Conservation (phyloP, 2,329 filamentous ascomycete genomes). For the Chaetomiaceae sp. region DNA sequence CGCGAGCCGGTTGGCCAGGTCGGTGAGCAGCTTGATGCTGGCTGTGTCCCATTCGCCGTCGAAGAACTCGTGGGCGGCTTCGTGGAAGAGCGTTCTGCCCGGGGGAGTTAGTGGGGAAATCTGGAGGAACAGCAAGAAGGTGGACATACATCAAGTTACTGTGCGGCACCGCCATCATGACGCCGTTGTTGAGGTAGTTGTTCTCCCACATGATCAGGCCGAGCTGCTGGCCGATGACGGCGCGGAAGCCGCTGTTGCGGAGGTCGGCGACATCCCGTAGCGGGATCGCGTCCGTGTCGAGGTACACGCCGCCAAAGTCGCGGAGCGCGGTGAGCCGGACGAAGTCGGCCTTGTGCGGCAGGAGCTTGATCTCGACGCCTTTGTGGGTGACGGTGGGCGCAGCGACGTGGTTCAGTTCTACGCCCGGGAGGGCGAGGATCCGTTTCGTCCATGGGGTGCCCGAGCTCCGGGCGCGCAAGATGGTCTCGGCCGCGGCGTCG, state of each 20-base stretch:
- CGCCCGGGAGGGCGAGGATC: slow-evolving; percentile 23
- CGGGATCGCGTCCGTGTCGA: slow-evolving; percentile 20
- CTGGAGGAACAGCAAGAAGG: not conserved
- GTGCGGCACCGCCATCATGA: not conserved
- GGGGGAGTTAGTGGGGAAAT: not conserved
- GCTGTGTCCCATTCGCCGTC: slow-evolving; percentile 29
- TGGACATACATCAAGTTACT: not conserved
- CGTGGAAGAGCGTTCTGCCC: not conserved
- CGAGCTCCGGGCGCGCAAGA: slow-evolving; percentile 14
- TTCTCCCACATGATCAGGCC: not conserved
- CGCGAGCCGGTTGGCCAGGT: slow-evolving; percentile 39
- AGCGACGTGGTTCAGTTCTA: slow-evolving; percentile 19
- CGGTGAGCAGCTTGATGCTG: slow-evolving; percentile 26
- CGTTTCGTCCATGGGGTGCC: slow-evolving; percentile 25
- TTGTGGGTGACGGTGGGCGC: not conserved
- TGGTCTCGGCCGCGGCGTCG: slow-evolving; percentile 19
- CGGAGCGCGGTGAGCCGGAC: slow-evolving; percentile 12
- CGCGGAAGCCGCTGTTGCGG: slow-evolving; percentile 15
- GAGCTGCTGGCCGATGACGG: slow-evolving; percentile 10
- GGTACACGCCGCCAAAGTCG: slow-evolving; percentile 19
- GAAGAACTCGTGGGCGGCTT: slow-evolving; percentile 23
- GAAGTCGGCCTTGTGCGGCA: slow-evolving; percentile 20
- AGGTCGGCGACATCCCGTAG: slow-evolving; percentile 18
- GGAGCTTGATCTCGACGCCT: not conserved
- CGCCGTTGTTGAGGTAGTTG: slow-evolving; percentile 15